These are phyloP conservation scores for Tuber melanosporum DNA, from an alignment of 495 filamentous ascomycete genomes.

Conservation along the genomic window DNA sequence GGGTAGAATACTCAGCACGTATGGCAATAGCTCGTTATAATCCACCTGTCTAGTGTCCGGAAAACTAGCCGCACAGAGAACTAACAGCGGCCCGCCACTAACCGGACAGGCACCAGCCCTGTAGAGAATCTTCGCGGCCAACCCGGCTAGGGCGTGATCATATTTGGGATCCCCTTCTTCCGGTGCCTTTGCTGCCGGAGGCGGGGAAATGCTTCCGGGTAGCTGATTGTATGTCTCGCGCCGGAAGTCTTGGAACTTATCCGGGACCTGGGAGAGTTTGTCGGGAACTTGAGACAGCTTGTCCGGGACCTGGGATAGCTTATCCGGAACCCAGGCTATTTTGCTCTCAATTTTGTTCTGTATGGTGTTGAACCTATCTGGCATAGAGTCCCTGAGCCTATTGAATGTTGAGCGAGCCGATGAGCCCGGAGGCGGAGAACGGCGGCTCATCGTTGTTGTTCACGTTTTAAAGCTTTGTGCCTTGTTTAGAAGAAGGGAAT, in stretches of 20 bases:
- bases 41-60: slow-evolving; percentile 49
- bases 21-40: slow-evolving; percentile 53
- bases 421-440: slow-evolving; percentile 16
- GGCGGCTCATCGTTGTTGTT: not conserved
- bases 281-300: slow-evolving; percentile 29
- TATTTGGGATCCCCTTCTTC: slow-evolving; percentile 41
- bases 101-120: slow-evolving; percentile 48
- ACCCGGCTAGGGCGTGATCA: slow-evolving; percentile 43
- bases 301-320: slow-evolving; percentile 29
- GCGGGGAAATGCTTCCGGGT: slow-evolving; percentile 5
- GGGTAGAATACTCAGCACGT: slow-evolving; percentile 52
- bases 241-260: slow-evolving; percentile 22
- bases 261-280: slow-evolving; percentile 18
- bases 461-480: not conserved
- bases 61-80: slow-evolving; percentile 54
- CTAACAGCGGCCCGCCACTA: slow-evolving; percentile 48
- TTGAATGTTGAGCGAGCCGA: slow-evolving; percentile 29
- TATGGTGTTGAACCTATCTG: slow-evolving; percentile 17
- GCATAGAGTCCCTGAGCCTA: slow-evolving; percentile 33
- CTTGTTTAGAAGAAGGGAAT: not conserved
- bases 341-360: slow-evolving; percentile 19
- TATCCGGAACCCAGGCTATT: slow-evolving; percentile 18
- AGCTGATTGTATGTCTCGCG: slow-evolving; percentile 8
- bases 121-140: slow-evolving; percentile 49
- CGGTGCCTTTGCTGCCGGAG: slow-evolving; percentile 20